A percentile compares a stretch with the other conserved stretches of the same genome.
Evolutionary conservation across 768 basidiomycete species (phyloP).

Genomic region (Kwoniella newhampshirensis): DNA sequence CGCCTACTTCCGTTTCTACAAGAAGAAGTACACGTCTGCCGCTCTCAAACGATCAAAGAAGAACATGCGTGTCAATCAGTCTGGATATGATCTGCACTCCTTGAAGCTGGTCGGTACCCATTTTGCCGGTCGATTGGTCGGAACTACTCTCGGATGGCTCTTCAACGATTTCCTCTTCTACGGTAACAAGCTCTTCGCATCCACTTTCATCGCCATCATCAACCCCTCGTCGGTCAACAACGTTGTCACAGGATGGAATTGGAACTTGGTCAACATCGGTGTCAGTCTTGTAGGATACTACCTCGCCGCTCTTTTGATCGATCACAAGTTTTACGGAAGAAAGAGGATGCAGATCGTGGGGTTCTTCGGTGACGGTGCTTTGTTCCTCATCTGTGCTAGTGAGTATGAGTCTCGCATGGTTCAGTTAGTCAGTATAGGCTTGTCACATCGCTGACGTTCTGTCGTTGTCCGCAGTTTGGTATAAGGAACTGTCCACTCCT

Average conservation of each 20-base stretch:
- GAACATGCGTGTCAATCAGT: conserved; percentile 48
- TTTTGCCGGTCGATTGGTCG: conserved; percentile 49
- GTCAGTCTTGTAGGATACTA: conserved; percentile 55
- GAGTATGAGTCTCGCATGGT: too few relatives aligned
- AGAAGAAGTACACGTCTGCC: conserved; percentile 50
- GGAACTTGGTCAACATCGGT: conserved; percentile 55
- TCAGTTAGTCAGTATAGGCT: neutral
- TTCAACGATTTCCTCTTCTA: conserved; percentile 55
- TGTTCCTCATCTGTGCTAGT: conserved; percentile 49
- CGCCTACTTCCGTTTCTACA: conserved; percentile 56
- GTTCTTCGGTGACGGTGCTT: conserved; percentile 50
- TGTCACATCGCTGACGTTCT: neutral
- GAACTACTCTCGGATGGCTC: conserved; percentile 53
- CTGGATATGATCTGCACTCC: conserved; percentile 54
- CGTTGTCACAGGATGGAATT: conserved; percentile 54
- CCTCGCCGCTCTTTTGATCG: conserved; percentile 54
- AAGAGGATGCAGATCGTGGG: conserved; percentile 54
- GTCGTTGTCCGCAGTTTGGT: conserved; percentile 43
- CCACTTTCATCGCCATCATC: conserved; percentile 55
- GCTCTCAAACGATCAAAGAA: conserved; percentile 51
- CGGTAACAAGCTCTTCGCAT: conserved; percentile 56
- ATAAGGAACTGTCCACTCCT: conserved; percentile 38
- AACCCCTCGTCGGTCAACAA: conserved; percentile 46
- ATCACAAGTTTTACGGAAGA: conserved; percentile 55
- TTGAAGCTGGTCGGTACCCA: conserved; percentile 53